A percentile compares a stretch with the other conserved stretches of the same genome.
Evolutionary conservation across 2,329 filamentous ascomycete genomes (phyloP).

Genomic region (Stromatinia cepivora): DNA sequence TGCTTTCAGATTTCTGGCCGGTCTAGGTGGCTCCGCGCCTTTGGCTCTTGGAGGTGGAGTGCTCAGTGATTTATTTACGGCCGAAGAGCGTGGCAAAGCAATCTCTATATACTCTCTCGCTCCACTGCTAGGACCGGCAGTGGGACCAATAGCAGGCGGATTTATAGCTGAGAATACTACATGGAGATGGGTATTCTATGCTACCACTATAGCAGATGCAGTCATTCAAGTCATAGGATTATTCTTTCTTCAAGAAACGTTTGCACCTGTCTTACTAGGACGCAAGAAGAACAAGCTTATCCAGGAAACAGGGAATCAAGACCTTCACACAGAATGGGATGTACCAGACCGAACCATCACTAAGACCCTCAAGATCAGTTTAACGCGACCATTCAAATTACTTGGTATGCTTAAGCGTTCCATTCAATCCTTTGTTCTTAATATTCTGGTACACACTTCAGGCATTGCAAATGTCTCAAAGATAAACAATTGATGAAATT

Average conservation of each 20-base stretch:
- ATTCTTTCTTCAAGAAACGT: constrained; percentile 50
- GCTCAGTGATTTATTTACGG: constrained; percentile 49
- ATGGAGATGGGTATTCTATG: constrained; percentile 57
- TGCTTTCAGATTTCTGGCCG: constrained; percentile 49
- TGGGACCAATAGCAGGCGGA: constrained; percentile 52
- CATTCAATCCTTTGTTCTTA: too few relatives aligned
- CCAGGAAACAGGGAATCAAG: constrained; percentile 53
- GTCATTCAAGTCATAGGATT: constrained; percentile 47
- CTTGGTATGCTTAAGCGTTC: constrained; percentile 37
- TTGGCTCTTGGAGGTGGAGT: constrained; percentile 48
- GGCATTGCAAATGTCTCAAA: neutral
- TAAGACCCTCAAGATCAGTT: constrained; percentile 44
- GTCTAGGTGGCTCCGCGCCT: constrained; percentile 50
- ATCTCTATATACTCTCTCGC: constrained; percentile 41
- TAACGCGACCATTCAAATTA: constrained; percentile 52
- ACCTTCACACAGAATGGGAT: constrained; percentile 52
- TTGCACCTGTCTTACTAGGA: constrained; percentile 50
- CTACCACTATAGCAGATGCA: constrained; percentile 48
- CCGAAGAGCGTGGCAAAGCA: constrained; percentile 50
- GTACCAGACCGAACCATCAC: constrained; percentile 40
- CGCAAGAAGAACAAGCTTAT: constrained; percentile 48
- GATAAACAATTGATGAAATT: neutral
- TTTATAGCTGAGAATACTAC: constrained; percentile 50
- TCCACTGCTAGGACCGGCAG: constrained; percentile 39
- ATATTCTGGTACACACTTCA: neutral